Conservation (phyloP, 345 rosid species). For the Heritiera fomes region DNA sequence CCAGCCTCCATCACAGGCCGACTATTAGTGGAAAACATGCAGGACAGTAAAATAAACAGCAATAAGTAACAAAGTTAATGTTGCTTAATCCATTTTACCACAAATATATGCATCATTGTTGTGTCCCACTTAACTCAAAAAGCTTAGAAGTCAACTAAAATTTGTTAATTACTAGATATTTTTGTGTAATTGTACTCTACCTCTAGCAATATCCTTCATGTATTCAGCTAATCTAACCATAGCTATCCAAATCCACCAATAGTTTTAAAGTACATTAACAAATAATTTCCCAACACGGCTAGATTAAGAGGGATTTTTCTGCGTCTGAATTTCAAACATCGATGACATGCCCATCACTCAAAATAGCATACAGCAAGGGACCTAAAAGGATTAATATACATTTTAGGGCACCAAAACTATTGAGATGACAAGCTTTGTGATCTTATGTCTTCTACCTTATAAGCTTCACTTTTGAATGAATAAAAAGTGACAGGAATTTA, state of each 20-base stretch:
- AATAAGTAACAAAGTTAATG: neutral
- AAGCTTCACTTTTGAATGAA: neutral
- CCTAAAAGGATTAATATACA: neutral
- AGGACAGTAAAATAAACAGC: neutral
- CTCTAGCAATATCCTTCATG: neutral
- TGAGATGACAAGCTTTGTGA: neutral
- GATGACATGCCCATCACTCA: neutral
- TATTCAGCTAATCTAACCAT: neutral
- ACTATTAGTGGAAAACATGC: conserved; percentile 26
- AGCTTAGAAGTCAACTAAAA: neutral
- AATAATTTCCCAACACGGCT: neutral
- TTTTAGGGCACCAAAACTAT: neutral
- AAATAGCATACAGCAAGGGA: neutral
- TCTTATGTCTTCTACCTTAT: neutral
- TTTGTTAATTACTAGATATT: neutral
- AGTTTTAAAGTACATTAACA: neutral
- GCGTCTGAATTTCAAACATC: neutral
- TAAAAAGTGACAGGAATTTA: neutral
- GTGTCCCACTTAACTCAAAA: neutral
- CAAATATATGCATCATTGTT: conserved; percentile 8
- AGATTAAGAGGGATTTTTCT: neutral
- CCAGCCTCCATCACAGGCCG: conserved; percentile 44
- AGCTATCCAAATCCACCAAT: conserved; percentile 8
- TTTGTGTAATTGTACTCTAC: neutral
- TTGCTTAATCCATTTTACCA: neutral